phyloP scores from a whole-genome alignment of 352 stramenopile species.

The Phytophthora pini region DNA sequence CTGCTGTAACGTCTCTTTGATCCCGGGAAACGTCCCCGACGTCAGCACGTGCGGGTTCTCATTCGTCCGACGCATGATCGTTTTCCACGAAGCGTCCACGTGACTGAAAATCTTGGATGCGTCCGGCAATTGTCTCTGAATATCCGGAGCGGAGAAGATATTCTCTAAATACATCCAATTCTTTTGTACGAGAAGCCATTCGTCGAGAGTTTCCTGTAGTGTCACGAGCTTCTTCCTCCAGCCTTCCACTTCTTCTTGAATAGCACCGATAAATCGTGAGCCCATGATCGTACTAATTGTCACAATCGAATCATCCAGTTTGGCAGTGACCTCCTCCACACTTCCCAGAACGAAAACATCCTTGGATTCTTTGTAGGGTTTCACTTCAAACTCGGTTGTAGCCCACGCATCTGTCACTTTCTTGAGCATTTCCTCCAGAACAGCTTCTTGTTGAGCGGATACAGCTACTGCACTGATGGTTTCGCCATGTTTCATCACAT shows the following conservation, averaged over 20 bases:
- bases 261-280: conserved; percentile 91
- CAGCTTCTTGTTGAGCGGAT: conserved; percentile 88
- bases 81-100: conserved; percentile 92
- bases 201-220: conserved; percentile 87
- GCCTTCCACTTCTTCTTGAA: conserved; percentile 89
- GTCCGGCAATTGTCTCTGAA: conserved; percentile 90
- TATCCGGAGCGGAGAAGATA: conserved; percentile 91
- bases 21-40: conserved; percentile 74
- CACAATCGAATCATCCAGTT: conserved; percentile 94
- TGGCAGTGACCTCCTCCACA: conserved; percentile 90
- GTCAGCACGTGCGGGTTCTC: conserved; percentile 90
- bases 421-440: conserved; percentile 94
- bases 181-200: conserved; percentile 90
- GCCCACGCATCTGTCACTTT: conserved; percentile 93
- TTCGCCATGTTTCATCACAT: conserved; percentile 89
- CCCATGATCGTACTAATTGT: conserved; percentile 94
- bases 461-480: conserved; percentile 89
- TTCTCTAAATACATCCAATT: conserved; percentile 92
- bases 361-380: conserved; percentile 94
- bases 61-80: conserved; percentile 90
- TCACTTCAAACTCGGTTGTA: conserved; percentile 92
- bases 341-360: conserved; percentile 93
- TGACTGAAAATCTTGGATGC: conserved; percentile 92
- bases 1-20: conserved; percentile 85
- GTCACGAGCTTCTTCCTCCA: conserved; percentile 88